phyloP scores from a whole-genome alignment of 106 monocot species.

The Dendrobium nobile region DNA sequence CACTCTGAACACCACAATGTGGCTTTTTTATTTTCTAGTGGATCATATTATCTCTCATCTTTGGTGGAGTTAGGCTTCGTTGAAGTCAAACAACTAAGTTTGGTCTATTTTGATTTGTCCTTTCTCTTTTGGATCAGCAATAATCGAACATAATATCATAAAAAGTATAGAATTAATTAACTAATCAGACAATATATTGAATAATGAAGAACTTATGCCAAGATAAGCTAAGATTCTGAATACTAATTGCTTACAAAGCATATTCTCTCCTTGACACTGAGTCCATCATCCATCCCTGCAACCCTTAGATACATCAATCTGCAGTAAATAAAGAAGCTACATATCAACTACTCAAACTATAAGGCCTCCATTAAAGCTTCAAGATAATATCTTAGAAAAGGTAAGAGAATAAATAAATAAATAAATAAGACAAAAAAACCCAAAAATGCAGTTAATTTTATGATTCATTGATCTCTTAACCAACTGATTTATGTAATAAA shows the following conservation, averaged over 20 bases:
- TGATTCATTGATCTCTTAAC: background rate
- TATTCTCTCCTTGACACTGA: constrained; percentile 78
- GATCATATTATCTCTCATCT: too few relatives aligned
- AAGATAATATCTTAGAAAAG: background rate
- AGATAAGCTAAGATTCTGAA: background rate
- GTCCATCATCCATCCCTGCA: constrained; percentile 82
- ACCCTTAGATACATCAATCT: constrained; percentile 84
- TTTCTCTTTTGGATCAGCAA: background rate
- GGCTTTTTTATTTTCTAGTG: too few relatives aligned
- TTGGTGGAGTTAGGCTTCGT: too few relatives aligned
- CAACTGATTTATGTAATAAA: too few relatives aligned
- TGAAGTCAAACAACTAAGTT: too few relatives aligned
- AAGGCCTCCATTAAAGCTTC: background rate
- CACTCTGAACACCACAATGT: too few relatives aligned
- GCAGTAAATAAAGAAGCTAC: constrained; percentile 7
- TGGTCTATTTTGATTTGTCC: too few relatives aligned
- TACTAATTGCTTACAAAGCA: constrained; percentile 61
- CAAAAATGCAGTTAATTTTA: background rate
- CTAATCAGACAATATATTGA: background rate
- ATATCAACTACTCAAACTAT: constrained; percentile 4
- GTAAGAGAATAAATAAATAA: background rate
- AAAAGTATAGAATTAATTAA: background rate
- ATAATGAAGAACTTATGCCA: background rate
- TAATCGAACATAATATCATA: background rate
- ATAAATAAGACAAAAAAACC: background rate